phyloP scores from a whole-genome alignment of 176 grass and related monocot species.

The Puccinellia tenuiflora region DNA sequence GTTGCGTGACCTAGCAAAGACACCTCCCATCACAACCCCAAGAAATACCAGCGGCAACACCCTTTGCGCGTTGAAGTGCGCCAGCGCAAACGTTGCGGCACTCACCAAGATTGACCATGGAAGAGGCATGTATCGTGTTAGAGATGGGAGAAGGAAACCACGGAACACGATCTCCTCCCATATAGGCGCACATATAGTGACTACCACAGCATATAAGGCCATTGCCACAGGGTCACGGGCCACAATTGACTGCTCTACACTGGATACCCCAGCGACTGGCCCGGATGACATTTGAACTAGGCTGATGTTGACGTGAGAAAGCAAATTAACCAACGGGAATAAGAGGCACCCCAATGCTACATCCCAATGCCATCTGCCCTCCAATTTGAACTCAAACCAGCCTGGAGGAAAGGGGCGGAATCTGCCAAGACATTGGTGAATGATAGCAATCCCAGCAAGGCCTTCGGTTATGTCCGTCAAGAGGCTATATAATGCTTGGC shows the following conservation, averaged over 20 bases:
- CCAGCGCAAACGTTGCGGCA: conserved; percentile 73
- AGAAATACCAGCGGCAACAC: conserved; percentile 84
- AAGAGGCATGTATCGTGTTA: conserved; percentile 85
- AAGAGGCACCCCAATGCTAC: conserved; percentile 63
- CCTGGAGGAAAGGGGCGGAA: conserved; percentile 80
- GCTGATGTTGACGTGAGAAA: conserved; percentile 85
- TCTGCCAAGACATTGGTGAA: conserved; percentile 80
- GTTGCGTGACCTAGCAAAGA: conserved; percentile 77
- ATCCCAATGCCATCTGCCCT: conserved; percentile 77
- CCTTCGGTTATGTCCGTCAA: conserved; percentile 83
- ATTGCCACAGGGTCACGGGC: conserved; percentile 81
- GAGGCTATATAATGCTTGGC: conserved; percentile 91
- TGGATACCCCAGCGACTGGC: conserved; percentile 49
- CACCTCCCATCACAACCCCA: conserved; percentile 84
- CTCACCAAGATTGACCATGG: conserved; percentile 71
- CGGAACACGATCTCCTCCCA: conserved; percentile 98
- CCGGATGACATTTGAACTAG: conserved; percentile 53
- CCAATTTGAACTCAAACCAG: conserved; percentile 84
- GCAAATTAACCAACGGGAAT: conserved; percentile 83
- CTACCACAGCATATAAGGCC: conserved; percentile 80
- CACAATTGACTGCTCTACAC: conserved; percentile 93
- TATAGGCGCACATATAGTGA: conserved; percentile 78
- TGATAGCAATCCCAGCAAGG: conserved; percentile 86
- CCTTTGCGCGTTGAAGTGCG: conserved; percentile 90
- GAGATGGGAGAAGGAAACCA: conserved; percentile 92